phyloP scores from a whole-genome alignment of 768 basidiomycete species.

The Mycena venus region DNA sequence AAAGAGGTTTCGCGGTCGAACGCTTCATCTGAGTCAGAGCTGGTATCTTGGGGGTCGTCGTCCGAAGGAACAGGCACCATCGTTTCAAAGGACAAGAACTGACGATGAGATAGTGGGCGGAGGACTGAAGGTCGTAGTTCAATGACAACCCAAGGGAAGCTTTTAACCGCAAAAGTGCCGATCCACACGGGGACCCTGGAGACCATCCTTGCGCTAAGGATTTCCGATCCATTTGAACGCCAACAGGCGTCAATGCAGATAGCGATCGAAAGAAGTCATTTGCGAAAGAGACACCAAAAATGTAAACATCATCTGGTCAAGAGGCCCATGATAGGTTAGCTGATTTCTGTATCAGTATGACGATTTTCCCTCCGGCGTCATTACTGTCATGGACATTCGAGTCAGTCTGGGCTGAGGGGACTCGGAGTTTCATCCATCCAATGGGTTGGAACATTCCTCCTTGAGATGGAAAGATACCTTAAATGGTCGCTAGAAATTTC shows the following conservation, averaged over 20 bases:
- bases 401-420: no score
- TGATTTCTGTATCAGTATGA: no score
- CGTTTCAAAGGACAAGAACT: neutral
- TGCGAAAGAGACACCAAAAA: neutral
- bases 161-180: neutral
- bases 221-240: neutral
- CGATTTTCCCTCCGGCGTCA: neutral
- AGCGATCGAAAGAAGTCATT: neutral
- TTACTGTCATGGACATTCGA: no score
- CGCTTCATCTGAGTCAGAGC: constrained; percentile 60
- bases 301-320: neutral
- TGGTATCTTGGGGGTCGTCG: constrained; percentile 42
- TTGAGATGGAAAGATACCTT: neutral
- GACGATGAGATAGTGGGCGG: no score
- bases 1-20: constrained; percentile 39
- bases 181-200: neutral
- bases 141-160: constrained; percentile 7
- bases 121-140: neutral
- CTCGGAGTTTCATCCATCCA: no score
- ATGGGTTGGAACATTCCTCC: neutral
- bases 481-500: neutral
- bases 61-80: constrained; percentile 32
- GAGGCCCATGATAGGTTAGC: neutral
- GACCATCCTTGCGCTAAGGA: neutral
- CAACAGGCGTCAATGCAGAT: neutral